phyloP scores from a whole-genome alignment of 768 basidiomycete genomes.

The Suillus occidentalis region DNA sequence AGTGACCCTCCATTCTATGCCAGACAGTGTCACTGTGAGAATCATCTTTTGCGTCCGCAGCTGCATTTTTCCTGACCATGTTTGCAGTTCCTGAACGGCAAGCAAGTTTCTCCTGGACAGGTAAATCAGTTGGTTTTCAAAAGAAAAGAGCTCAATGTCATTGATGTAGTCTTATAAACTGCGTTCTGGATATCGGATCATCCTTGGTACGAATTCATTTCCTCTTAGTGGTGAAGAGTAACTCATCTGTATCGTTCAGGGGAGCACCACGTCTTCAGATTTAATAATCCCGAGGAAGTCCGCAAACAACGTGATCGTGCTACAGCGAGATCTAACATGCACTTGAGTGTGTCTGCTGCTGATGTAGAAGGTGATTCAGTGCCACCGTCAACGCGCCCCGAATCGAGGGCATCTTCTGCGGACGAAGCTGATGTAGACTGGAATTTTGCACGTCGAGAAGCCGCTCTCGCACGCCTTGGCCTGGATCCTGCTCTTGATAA shows the following conservation, averaged over 20 bases:
- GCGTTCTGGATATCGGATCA: constrained; percentile 93
- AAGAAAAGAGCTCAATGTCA: neutral
- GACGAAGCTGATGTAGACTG: constrained; percentile 84
- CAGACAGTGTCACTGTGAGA: constrained; percentile 81
- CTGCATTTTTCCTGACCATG: constrained; percentile 14
- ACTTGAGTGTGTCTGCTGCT: constrained; percentile 60
- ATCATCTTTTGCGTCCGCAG: neutral
- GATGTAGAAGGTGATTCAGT: constrained; percentile 58
- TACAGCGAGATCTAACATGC: constrained; percentile 67
- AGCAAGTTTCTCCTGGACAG: constrained; percentile 75
- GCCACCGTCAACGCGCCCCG: constrained; percentile 67
- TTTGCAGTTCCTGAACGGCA: constrained; percentile 87
- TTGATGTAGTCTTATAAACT: constrained; percentile 68
- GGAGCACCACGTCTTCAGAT: constrained; percentile 96
- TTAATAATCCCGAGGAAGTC: constrained; percentile 94
- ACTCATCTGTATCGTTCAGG: constrained; percentile 44
- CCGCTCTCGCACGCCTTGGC: constrained; percentile 83
- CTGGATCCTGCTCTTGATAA: constrained; percentile 89
- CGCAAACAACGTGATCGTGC: constrained; percentile 87
- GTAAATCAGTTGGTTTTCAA: constrained; percentile 41
- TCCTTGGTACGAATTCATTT: constrained; percentile 63
- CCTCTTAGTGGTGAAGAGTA: constrained; percentile 1
- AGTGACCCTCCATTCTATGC: constrained; percentile 77
- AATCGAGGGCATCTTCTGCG: constrained; percentile 68
- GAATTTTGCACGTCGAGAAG: constrained; percentile 96